Evolutionary conservation across 169 alveolate species (phyloP).

Genomic region (Perkinsus chesapeaki): DNA sequence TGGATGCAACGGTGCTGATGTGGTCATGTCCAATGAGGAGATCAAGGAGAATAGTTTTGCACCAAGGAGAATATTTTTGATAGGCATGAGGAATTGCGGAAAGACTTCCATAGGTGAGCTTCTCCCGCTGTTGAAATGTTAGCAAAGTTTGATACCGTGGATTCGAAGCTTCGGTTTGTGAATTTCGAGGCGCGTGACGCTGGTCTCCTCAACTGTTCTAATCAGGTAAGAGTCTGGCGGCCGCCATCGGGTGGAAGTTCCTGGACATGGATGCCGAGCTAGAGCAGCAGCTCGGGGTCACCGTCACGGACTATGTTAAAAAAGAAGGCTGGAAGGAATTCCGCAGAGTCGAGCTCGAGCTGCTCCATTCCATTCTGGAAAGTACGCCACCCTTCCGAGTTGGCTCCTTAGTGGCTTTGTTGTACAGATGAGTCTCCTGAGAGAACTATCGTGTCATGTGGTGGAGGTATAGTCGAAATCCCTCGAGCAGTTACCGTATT

Average conservation of each 20-base stretch:
- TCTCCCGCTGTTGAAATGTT: not conserved
- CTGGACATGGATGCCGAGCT: not conserved
- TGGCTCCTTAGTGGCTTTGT: too few species aligned
- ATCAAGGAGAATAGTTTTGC: not conserved
- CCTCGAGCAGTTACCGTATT: not conserved
- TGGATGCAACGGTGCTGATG: not conserved
- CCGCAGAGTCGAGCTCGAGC: not conserved
- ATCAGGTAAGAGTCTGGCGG: not conserved
- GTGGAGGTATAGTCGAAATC: conserved; percentile 34
- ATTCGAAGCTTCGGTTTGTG: too few species aligned
- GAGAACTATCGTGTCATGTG: conserved; percentile 9
- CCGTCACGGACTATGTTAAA: not conserved
- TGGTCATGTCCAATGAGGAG: not conserved
- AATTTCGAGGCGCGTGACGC: not conserved
- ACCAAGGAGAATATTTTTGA: not conserved
- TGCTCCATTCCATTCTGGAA: not conserved
- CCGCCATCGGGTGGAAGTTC: not conserved
- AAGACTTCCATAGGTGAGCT: not conserved
- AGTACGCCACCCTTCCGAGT: too few species aligned
- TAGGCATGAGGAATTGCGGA: not conserved
- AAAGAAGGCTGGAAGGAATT: not conserved
- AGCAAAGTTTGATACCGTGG: not conserved
- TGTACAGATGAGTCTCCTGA: too few species aligned
- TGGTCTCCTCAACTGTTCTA: too few species aligned
- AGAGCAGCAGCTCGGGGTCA: not conserved